Percentiles rank a stretch among this genome's conserved stretches.
Evolutionary conservation across 495 filamentous ascomycete species (phyloP).

Genomic region (Xylona heveae): DNA sequence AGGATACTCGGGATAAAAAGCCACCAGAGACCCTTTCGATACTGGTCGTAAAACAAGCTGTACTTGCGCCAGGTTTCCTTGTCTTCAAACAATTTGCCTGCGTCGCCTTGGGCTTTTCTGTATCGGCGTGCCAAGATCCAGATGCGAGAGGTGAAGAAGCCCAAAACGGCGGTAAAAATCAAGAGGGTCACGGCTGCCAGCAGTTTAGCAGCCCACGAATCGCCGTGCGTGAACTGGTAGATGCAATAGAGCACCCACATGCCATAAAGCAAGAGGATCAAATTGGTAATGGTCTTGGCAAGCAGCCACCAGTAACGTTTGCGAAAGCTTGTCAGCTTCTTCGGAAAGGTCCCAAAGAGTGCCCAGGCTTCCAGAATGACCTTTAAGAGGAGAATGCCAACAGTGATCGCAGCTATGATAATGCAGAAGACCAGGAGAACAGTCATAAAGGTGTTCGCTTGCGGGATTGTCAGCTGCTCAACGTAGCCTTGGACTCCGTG

Average conservation of each 20-base stretch:
- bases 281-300: constrained; percentile 66
- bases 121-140: constrained; percentile 51
- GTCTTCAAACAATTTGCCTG: constrained; percentile 56
- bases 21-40: constrained; percentile 90
- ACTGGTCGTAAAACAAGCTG: constrained; percentile 91
- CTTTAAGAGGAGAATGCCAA: constrained; percentile 78
- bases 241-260: constrained; percentile 93
- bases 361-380: constrained; percentile 85
- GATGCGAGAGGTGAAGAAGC: constrained; percentile 66
- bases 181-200: constrained; percentile 66
- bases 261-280: constrained; percentile 85
- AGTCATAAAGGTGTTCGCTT: constrained; percentile 92
- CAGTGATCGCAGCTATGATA: constrained; percentile 61
- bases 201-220: constrained; percentile 85
- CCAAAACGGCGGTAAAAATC: constrained; percentile 57
- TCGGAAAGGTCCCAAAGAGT: constrained; percentile 69
- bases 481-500: constrained; percentile 54
- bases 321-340: constrained; percentile 62
- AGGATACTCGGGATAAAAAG: constrained; percentile 77
- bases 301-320: constrained; percentile 91
- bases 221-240: constrained; percentile 81
- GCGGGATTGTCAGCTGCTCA: constrained; percentile 61
- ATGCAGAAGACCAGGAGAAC: constrained; percentile 76
- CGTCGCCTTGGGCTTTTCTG: constrained; percentile 55
- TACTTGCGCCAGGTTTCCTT: constrained; percentile 89